Evolutionary conservation across 2,329 filamentous ascomycete genomes (phyloP), one percentile per base, ranked within the genome.

Genomic region (Hypomyces rosellus): DNA sequence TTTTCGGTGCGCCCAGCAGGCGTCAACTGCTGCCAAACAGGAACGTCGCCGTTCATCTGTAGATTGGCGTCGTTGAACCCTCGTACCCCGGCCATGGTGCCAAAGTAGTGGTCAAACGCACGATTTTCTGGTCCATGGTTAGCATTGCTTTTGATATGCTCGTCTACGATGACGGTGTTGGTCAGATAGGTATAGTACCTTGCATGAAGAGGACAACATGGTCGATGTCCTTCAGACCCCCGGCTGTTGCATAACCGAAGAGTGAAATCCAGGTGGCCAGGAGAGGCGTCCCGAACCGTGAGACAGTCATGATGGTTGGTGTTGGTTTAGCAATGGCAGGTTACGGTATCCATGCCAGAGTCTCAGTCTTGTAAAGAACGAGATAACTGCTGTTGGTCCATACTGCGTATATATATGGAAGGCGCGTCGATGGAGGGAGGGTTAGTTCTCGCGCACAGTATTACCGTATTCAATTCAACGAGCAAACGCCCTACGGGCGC

Each of bases 141-240:
- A 51, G 30, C 7, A 25, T 3, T 9, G 18, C 25, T 12, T 7
- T 16, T 8, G 5, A n/a, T 33, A 18, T 12, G 0, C n/a, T 33
- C 4, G 30, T 4, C 5, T 39, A 18, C 25, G 25, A 11, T 30
- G 22, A 30, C 8, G 25, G 25, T 8, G 25, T 30, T 30, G 25
- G 25, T 30, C 25, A 11, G 25, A 25, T 34, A 36, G 33, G 38
- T n/a, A n/a, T n/a, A n/a, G 20, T 43, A 63, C 62, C 74, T 58
- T 79, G 76, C 76, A 80, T 80, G 63, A 80, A 80, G 11, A 80
- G 71, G 11, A 80, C 71, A 25, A 80, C 76, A 74, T 81, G 77
- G 20, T 80, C 69, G 51, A 80, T 75, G 50, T 79, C 76, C 5
- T 49, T 46, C 30, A 60, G 42, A 37, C 57, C 44, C 14, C 40